Evolutionary conservation across 2,329 filamentous ascomycete genomes (phyloP).

Genomic region (Fusarium chlamydosporum): DNA sequence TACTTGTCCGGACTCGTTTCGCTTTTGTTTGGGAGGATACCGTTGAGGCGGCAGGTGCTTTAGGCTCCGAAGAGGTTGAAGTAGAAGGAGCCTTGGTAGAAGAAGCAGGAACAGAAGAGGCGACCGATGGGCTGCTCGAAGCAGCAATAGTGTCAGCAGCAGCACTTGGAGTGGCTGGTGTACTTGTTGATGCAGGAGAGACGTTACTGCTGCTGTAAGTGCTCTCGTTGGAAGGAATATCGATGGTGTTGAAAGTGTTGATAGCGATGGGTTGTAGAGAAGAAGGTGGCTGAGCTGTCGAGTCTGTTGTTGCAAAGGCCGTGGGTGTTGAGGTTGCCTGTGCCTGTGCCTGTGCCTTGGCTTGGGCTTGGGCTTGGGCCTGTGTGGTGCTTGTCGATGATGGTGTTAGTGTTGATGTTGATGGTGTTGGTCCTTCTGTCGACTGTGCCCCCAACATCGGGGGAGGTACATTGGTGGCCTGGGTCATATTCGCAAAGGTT

Average conservation of each 20-base stretch:
- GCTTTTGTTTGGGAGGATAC: constrained; percentile 34
- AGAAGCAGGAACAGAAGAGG: constrained; percentile 17
- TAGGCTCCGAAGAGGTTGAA: constrained; percentile 21
- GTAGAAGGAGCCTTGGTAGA: constrained; percentile 14
- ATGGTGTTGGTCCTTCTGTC: constrained; percentile 12
- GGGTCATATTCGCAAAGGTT: constrained; percentile 18
- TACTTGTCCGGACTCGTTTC: constrained; percentile 67
- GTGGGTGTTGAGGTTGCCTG: constrained; percentile 13
- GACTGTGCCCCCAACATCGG: constrained; percentile 22
- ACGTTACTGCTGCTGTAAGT: constrained; percentile 41
- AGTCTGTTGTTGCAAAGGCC: constrained; percentile 18
- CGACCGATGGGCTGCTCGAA: constrained; percentile 21
- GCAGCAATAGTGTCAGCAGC: constrained; percentile 10
- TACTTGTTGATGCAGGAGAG: constrained; percentile 38
- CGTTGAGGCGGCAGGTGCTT: constrained; percentile 14
- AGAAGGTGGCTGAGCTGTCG: constrained; percentile 24
- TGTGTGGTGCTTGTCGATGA: background rate
- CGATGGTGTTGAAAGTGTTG: constrained; percentile 26
- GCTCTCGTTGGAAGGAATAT: constrained; percentile 33
- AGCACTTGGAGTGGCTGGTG: constrained; percentile 34
- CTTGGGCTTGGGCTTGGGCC: background rate
- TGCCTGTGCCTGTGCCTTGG: background rate
- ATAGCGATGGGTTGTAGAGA: constrained; percentile 12
- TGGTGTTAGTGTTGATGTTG: background rate
- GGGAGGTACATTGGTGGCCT: constrained; percentile 22